Evolutionary conservation across 306 rosid genomes (phyloP).

Genomic region (Luffa acutangula): DNA sequence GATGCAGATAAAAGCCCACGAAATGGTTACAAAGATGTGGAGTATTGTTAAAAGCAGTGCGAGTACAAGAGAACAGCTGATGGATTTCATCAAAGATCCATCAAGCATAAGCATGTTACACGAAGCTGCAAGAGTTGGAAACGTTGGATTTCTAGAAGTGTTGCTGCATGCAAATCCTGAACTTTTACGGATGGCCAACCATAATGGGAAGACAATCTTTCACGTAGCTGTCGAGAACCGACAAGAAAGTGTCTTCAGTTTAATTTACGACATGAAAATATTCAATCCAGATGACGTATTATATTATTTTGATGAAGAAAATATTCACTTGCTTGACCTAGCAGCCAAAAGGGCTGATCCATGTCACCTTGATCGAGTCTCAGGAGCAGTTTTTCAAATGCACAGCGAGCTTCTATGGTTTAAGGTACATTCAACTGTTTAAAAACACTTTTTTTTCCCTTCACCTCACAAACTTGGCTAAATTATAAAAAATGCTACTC

Average conservation of each 20-base stretch:
- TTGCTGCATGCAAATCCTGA: constrained; percentile 8
- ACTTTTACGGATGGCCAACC: not conserved
- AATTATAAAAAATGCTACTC: too few species aligned
- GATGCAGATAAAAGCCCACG: constrained; percentile 6
- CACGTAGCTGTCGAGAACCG: constrained; percentile 14
- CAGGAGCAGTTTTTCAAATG: not conserved
- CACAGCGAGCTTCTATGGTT: constrained; percentile 17
- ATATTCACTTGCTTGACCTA: constrained; percentile 2
- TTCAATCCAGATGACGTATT: not conserved
- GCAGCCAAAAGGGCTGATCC: constrained; percentile 12
- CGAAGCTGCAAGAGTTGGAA: constrained; percentile 18
- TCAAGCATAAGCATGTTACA: not conserved
- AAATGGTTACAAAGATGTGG: constrained; percentile 13
- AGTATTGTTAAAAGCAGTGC: not conserved
- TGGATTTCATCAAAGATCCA: not conserved
- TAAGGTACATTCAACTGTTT: not conserved
- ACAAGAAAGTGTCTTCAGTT: constrained; percentile 14
- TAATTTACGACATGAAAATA: constrained; percentile 8
- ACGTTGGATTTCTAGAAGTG: constrained; percentile 10
- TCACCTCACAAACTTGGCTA: too few species aligned
- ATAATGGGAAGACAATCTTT: constrained; percentile 1
- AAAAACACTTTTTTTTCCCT: too few species aligned
- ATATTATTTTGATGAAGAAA: not conserved
- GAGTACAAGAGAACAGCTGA: not conserved
- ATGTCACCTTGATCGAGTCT: not conserved